Evolutionary conservation across 2,329 filamentous ascomycete species (phyloP).

Genomic region (Phialophora verrucosa): DNA sequence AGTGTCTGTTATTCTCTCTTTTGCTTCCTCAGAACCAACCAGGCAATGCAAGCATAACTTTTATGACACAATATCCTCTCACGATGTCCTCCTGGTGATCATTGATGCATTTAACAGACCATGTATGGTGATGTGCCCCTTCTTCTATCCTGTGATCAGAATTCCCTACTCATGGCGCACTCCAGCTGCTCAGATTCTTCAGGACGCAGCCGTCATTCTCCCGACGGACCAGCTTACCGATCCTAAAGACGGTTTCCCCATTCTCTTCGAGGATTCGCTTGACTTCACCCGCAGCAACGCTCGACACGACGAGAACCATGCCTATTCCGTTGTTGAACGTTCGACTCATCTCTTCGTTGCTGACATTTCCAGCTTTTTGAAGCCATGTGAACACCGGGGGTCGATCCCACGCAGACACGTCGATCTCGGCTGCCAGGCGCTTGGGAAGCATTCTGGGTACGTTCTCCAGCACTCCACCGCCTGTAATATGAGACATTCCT

Average conservation of each 20-base stretch:
- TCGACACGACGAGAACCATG: constrained; percentile 84
- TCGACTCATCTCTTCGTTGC: constrained; percentile 78
- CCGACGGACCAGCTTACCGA: constrained; percentile 70
- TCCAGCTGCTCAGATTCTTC: constrained; percentile 61
- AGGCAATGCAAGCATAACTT: neutral
- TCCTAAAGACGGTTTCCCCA: constrained; percentile 77
- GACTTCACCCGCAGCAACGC: constrained; percentile 66
- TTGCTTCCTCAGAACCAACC: neutral
- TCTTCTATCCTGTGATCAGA: neutral
- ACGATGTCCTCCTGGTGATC: no score
- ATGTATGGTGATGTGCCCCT: no score
- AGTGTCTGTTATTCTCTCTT: neutral
- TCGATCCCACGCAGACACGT: constrained; percentile 75
- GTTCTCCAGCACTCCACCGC: constrained; percentile 90
- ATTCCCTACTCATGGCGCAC: constrained; percentile 7
- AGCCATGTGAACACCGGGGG: constrained; percentile 88
- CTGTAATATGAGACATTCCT: constrained; percentile 95
- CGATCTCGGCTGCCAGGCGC: constrained; percentile 78
- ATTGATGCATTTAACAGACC: no score
- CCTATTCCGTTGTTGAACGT: constrained; percentile 96
- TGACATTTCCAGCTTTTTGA: constrained; percentile 68
- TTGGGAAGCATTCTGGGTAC: constrained; percentile 89
- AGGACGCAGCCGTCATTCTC: constrained; percentile 65
- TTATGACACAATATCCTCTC: no score
- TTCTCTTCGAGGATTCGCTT: constrained; percentile 64